Conservation (phyloP, 208 protist genomes). For the Trypanosoma rangeli region DNA sequence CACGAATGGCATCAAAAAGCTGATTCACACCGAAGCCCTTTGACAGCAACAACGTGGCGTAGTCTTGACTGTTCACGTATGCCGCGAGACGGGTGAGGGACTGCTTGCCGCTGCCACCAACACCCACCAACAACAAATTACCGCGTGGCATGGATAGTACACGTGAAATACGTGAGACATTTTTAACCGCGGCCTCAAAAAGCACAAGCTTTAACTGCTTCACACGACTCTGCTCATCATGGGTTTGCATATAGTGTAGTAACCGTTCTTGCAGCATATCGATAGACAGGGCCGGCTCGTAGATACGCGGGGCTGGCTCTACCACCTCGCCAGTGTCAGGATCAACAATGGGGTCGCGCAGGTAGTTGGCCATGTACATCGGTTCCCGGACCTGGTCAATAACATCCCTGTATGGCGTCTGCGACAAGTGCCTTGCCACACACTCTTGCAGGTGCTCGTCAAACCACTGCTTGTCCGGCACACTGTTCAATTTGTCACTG, state of each 20-base stretch:
- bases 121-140: slow-evolving; percentile 94
- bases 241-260: slow-evolving; percentile 74
- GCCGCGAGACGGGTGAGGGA: slow-evolving; percentile 90
- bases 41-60: slow-evolving; percentile 90
- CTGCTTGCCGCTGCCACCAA: slow-evolving; percentile 93
- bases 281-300: slow-evolving; percentile 93
- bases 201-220: slow-evolving; percentile 94
- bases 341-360: slow-evolving; percentile 89
- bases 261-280: slow-evolving; percentile 74
- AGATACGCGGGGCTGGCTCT: slow-evolving; percentile 92
- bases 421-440: slow-evolving; percentile 67
- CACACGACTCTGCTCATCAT: slow-evolving; percentile 90
- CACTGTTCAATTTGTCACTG: slow-evolving; percentile 95
- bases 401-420: slow-evolving; percentile 82
- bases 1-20: slow-evolving; percentile 93
- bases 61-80: slow-evolving; percentile 87
- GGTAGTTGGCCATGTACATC: slow-evolving; percentile 95
- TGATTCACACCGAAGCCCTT: slow-evolving; percentile 95
- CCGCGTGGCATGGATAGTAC: slow-evolving; percentile 91
- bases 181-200: slow-evolving; percentile 95
- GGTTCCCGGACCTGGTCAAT: slow-evolving; percentile 71
- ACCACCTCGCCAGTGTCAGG: slow-evolving; percentile 89
- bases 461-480: slow-evolving; percentile 96
- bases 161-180: slow-evolving; percentile 93
- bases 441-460: slow-evolving; percentile 88